phyloP scores from a whole-genome alignment of 2,329 filamentous ascomycete genomes.

The Exophiala lecanii-corni region DNA sequence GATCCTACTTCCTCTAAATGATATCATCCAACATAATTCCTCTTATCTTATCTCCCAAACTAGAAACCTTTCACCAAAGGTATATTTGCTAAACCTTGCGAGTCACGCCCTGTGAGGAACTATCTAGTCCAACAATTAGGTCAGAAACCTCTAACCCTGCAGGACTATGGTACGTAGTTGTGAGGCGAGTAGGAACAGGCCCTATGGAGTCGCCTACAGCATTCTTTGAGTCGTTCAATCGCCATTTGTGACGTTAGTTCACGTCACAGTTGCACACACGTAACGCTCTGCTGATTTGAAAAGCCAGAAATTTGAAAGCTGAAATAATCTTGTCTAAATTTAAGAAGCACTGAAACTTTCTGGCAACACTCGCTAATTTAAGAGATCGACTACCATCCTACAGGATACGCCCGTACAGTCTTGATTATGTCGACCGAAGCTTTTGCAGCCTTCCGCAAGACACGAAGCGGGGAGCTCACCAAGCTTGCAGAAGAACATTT shows the following conservation, averaged over 20 bases:
- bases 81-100: neutral
- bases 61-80: neutral
- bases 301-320: neutral
- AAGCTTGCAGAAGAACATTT: conserved; percentile 55
- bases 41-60: neutral
- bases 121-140: too few species aligned
- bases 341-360: too few species aligned
- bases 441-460: conserved; percentile 45
- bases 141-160: too few species aligned
- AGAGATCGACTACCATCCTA: too few species aligned
- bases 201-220: neutral
- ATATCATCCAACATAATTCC: neutral
- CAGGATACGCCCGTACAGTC: too few species aligned
- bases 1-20: neutral
- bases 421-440: conserved; percentile 41
- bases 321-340: too few species aligned
- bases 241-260: neutral
- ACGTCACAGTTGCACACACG: neutral
- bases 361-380: too few species aligned
- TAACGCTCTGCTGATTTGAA: neutral
- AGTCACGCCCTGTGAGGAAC: too few species aligned
- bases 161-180: too few species aligned
- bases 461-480: conserved; percentile 47
- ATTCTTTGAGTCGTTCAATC: neutral
- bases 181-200: too few species aligned